Percentiles rank a stretch among this genome's conserved stretches.
phyloP scores from a whole-genome alignment of 139 green algal species.

The Chlamydomonas eustigma region DNA sequence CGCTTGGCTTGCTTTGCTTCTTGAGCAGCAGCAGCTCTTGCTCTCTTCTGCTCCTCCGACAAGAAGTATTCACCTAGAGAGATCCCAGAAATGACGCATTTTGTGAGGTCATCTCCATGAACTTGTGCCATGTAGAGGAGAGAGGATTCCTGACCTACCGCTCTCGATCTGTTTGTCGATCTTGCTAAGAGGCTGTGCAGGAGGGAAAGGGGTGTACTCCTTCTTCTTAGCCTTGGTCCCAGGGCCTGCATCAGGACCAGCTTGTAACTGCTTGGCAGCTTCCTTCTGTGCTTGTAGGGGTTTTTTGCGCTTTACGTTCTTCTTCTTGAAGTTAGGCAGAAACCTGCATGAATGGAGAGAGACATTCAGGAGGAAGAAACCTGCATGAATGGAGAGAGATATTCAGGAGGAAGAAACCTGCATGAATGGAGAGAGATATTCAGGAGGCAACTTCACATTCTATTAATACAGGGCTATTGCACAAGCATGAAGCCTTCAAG shows the following conservation, averaged over 20 bases:
- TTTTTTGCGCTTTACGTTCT: conserved; percentile 94
- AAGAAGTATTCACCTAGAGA: conserved; percentile 88
- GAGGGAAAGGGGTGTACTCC: conserved; percentile 95
- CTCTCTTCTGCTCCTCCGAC: conserved; percentile 68
- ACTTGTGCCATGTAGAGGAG: too few relatives aligned
- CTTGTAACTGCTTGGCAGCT: neutral
- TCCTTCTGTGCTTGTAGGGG: conserved; percentile 39
- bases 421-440: too few relatives aligned
- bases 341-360: too few relatives aligned
- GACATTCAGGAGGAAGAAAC: too few relatives aligned
- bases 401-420: too few relatives aligned
- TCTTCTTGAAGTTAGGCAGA: conserved; percentile 99
- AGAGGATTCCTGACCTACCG: conserved; percentile 72
- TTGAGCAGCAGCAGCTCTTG: conserved; percentile 32
- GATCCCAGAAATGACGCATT: neutral
- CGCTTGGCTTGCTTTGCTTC: conserved; percentile 45
- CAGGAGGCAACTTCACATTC: too few relatives aligned
- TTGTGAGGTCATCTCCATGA: too few relatives aligned
- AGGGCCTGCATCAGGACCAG: neutral
- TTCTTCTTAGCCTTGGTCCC: conserved; percentile 60
- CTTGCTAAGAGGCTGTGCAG: conserved; percentile 87
- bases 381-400: too few relatives aligned
- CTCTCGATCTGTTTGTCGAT: conserved; percentile 85
- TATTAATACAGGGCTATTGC: too few relatives aligned
- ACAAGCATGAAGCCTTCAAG: too few relatives aligned